Base-by-base conservation (phyloP, 164 flowering plant species). In the Berberis thunbergii region DNA sequence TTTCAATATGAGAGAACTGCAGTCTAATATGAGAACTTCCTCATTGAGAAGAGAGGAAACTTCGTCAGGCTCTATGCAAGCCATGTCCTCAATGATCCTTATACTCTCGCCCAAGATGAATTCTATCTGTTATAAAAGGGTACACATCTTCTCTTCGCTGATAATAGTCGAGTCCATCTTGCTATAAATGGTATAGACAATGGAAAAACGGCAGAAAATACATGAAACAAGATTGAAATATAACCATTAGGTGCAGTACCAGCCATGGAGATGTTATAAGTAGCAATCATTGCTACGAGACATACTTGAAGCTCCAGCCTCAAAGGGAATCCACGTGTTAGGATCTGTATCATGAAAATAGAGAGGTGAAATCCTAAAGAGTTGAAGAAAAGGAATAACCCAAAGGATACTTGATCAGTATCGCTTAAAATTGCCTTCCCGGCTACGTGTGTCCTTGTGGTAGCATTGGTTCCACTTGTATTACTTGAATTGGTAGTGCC, bases 261-360 rank as follows among this genome's bases (percentile, higher is more conserved):
- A 43, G 38, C 1, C 43, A 66, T 49, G 4, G 49, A 41, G 7
- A 42, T 50, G 43, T 13, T 59, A 44, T 49, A 66, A 13, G 58
- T 66, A 38, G 9, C 13, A 13, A 43, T 7, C 58, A 59, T 49
- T 7, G 63, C 63, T 42, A 26, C 11, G 1, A 66, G 26, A 13
- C 57, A 59, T 11, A 49, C 43, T 10, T 59, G 54, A 4, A 66
- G 56, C 63, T 59, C 69, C 7, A 66, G 13, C 48, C 57, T 50
- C 43, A 66, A 53, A 26, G 69, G 63, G 52, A 66, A 66, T 43
- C 63, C 58, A 49, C n/a, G 6, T 4, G 69, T 66, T 43, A 66
- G 58, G 11, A 59, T 44, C 5, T 49, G 26, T 50, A 66, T 66
- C 57, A 59, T 50, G 57, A 66, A 53, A 50, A 66, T 48, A 26